These are phyloP conservation scores for Hyphopichia fennica DNA, from an alignment of 1,139 yeast species.

Conservation along the genomic window DNA sequence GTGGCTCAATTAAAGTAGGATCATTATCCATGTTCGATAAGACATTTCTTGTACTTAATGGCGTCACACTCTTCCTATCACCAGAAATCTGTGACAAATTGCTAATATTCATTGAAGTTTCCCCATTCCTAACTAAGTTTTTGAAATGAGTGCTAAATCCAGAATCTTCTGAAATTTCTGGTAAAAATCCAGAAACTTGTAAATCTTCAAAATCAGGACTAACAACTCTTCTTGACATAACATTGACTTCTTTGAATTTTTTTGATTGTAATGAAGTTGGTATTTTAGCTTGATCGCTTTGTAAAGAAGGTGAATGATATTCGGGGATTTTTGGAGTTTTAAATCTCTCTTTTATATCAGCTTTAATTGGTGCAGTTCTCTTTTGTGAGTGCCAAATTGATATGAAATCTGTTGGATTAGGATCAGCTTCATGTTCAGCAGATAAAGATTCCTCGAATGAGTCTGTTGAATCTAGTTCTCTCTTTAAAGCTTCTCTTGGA, in stretches of 20 bases:
- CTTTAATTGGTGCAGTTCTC: constrained; percentile 14
- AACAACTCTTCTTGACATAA: constrained; percentile 42
- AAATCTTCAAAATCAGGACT: constrained; percentile 40
- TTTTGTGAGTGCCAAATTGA: constrained; percentile 49
- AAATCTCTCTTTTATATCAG: constrained; percentile 6
- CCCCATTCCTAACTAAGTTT: constrained; percentile 20
- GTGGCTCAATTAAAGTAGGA: constrained; percentile 21
- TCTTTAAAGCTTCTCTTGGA: constrained; percentile 10
- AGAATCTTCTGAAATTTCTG: constrained; percentile 50
- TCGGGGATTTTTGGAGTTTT: constrained; percentile 3
- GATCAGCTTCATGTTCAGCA: constrained; percentile 41
- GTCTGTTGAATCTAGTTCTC: constrained; percentile 12
- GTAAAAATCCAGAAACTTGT: constrained; percentile 41
- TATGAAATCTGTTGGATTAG: constrained; percentile 29
- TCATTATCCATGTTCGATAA: constrained; percentile 24
- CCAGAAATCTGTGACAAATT: constrained; percentile 20
- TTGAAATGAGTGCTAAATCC: constrained; percentile 44
- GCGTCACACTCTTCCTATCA: constrained; percentile 24
- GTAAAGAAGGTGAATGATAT: constrained; percentile 4
- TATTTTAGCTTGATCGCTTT: constrained; percentile 11
- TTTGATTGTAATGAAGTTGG: constrained; percentile 30
- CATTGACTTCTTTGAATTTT: constrained; percentile 45
- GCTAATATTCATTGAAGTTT: constrained; percentile 15
- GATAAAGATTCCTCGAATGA: constrained; percentile 44
- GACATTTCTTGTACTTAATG: constrained; percentile 30